Evolutionary conservation across 2,329 filamentous ascomycete genomes (phyloP), one percentile per base, ranked within the genome.

Genomic region (Diaporthe nobilis): DNA sequence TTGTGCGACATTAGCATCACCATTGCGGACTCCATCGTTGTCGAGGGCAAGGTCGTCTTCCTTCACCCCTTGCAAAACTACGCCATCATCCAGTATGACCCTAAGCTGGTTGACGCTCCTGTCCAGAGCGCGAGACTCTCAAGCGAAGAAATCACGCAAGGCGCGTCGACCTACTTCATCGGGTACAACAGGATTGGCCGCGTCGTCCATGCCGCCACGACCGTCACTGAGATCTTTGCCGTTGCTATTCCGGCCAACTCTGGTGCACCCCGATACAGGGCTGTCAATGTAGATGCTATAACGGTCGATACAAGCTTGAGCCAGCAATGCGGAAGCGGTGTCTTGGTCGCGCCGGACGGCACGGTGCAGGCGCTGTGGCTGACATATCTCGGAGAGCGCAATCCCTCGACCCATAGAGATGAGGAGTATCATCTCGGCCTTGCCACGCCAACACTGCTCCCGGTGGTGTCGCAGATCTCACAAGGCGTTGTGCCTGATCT

Each of bases 21-120:
- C 20, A 97, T 99, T 80, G 97, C 97, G 34, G 97, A 99, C 83
- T 98, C 96, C 4, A 95, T 99, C 81, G 95, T 98, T 73, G 94
- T 98, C 15, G 94, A 96, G 79, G 97, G 94, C 80, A 98, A 97
- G 85, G 94, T 99, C 6, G 90, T 98, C 20, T 99, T 99, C 87
- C 88, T 99, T 83, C 97, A 99, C 82, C 97, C 97, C 20, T 88
- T 99, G 72, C 97, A 98, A 83, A 99, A 99, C 84, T 99, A 98
- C 84, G 94, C 94, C 79, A 94, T 99, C 80, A 92, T 99, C 80
- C 94, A 98, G 85, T 99, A 99, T 83, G 96, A 99, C 82, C 95
- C 97, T 2, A 92, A 91, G 53, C 90, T 99, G 25, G 97, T 98
- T n/a, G 92, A 98, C 81, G 97, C 96, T 2, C 96, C 97, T 0